phyloP scores from a whole-genome alignment of 2,329 filamentous ascomycete species.

The Penicillium sp. region DNA sequence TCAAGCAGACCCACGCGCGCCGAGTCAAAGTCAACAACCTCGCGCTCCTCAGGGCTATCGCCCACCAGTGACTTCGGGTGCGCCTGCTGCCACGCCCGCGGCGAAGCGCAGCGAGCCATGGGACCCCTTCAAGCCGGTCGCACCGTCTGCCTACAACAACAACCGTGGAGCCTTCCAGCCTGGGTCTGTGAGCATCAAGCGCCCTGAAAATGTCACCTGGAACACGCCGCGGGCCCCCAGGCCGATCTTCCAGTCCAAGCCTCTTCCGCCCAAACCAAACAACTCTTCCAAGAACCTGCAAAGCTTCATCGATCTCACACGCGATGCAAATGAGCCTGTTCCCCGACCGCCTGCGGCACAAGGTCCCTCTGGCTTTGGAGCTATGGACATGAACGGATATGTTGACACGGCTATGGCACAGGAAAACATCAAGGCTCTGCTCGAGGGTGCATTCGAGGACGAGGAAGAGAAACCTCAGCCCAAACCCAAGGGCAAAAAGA shows the following conservation, averaged over 20 bases:
- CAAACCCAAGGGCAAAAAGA: conserved; percentile 43
- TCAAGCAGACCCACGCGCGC: conserved; percentile 9
- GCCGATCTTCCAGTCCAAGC: conserved; percentile 57
- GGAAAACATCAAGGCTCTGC: conserved; percentile 54
- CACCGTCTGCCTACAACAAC: conserved; percentile 40
- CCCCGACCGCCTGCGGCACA: conserved; percentile 46
- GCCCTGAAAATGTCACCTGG: conserved; percentile 52
- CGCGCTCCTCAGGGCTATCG: conserved; percentile 20
- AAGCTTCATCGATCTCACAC: conserved; percentile 54
- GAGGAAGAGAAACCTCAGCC: conserved; percentile 41
- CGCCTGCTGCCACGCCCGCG: conserved; percentile 20
- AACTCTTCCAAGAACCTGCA: conserved; percentile 47
- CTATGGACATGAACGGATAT: conserved; percentile 56
- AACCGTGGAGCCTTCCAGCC: conserved; percentile 29
- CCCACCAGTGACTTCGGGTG: conserved; percentile 19
- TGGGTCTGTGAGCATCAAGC: conserved; percentile 47
- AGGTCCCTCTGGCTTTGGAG: conserved; percentile 52
- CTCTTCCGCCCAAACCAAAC: conserved; percentile 39
- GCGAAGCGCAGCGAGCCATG: conserved; percentile 34
- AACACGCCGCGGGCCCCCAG: conserved; percentile 54
- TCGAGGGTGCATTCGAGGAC: conserved; percentile 55
- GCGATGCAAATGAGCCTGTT: conserved; percentile 53
- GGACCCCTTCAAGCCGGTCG: conserved; percentile 44
- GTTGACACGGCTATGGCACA: conserved; percentile 53
- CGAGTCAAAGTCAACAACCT: conserved; percentile 13